Evolutionary conservation across 495 filamentous ascomycete genomes (phyloP).

Genomic region (Neurospora sp.): DNA sequence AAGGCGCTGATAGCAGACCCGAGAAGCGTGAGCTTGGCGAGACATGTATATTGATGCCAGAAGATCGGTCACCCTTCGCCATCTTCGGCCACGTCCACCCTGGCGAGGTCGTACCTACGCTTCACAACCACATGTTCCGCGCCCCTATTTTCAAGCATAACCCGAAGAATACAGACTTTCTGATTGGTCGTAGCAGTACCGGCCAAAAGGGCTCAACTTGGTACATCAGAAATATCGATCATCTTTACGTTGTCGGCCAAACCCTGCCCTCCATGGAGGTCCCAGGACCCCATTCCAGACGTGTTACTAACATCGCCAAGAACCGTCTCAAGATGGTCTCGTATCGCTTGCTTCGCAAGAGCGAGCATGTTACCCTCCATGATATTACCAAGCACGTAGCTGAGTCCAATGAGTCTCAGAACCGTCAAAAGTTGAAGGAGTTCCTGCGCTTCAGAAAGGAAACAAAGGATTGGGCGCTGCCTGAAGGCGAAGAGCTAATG

Average conservation of each 20-base stretch:
- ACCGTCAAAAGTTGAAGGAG: slow-evolving; percentile 91
- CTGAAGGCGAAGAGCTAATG: slow-evolving; percentile 56
- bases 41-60: slow-evolving; percentile 70
- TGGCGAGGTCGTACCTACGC: slow-evolving; percentile 75
- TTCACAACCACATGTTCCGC: slow-evolving; percentile 92
- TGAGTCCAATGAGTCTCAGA: slow-evolving; percentile 86
- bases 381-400: slow-evolving; percentile 84
- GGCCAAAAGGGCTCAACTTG: slow-evolving; percentile 62
- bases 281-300: slow-evolving; percentile 83
- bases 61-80: slow-evolving; percentile 91
- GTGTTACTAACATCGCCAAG: slow-evolving; percentile 89
- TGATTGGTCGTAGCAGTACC: slow-evolving; percentile 73
- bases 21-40: slow-evolving; percentile 61
- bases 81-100: slow-evolving; percentile 89
- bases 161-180: slow-evolving; percentile 68
- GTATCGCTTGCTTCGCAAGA: slow-evolving; percentile 72
- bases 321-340: slow-evolving; percentile 93
- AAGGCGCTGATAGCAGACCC: slow-evolving; percentile 53
- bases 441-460: slow-evolving; percentile 84
- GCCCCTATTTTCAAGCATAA: slow-evolving; percentile 87
- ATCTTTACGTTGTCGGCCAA: slow-evolving; percentile 83
- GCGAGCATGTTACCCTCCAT: slow-evolving; percentile 55
- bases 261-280: slow-evolving; percentile 85
- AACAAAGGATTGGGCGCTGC: slow-evolving; percentile 73
- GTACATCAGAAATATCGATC: slow-evolving; percentile 77